Evolutionary conservation across 83 land plant species (phyloP), one percentile per base, ranked within the genome.

Genomic region (Diphasiastrum complanatum): DNA sequence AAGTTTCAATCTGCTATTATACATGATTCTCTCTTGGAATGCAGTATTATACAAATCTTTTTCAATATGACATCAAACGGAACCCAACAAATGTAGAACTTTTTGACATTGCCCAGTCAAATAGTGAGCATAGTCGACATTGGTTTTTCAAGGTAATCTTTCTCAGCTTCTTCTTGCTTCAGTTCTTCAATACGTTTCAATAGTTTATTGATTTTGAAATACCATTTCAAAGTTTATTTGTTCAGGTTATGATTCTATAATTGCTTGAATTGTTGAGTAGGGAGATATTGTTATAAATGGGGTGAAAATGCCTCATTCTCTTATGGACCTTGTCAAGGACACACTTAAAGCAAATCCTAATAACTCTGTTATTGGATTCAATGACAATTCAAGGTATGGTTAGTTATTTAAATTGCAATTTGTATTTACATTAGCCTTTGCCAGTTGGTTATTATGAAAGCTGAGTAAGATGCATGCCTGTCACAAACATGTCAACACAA

Each of bases 71-170:
- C 26, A 88, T 92, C 46, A 88, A 85, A 66, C 74, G 98, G 23
- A 76, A 92, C 50, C 98, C 98, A 1, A 88, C 98, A 32, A 88
- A 83, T 57, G 98, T 92, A 6, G 98, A 92, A 65, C 79, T 92
- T 41, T 92, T 92, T 83, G 98, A 92, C 58, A 88, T 92, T 70
- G 98, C 98, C 0, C 98, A 92, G 63, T 92, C 98, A 10, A 92
- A 92, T 60, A 87, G 95, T 67, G 98, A 92, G 65, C 98, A 92
- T 61, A 85, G 91, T 68, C 64, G 98, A 47, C 96, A 92, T 47
- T 92, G 98, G 98, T 92, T 92, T 67, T 92, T 92, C 68, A 81
- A 82, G 79, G 79, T 78, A 61, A 12, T 58, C 4, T 3, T 6
- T 32, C 25, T 32, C 32, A 35, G 29, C 19, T 19, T 55, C 23